A percentile compares a stretch with the other conserved stretches of the same genome.
Evolutionary conservation across 768 basidiomycete genomes (phyloP).

Genomic region (Amanita pseudoporphyria): DNA sequence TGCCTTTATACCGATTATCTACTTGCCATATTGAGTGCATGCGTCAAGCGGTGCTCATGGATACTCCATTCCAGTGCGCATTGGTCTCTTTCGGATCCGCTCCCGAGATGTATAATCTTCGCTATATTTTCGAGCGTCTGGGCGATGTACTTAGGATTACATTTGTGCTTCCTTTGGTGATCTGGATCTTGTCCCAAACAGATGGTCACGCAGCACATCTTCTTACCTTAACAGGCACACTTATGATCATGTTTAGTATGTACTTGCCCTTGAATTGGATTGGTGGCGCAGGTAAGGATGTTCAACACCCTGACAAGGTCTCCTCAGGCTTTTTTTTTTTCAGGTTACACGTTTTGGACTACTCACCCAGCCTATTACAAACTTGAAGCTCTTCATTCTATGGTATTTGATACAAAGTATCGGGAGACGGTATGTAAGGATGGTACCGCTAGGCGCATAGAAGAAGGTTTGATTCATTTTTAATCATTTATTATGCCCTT

Average conservation of each 20-base stretch:
- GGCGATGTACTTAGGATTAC: not conserved
- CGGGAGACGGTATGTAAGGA: conserved; percentile 28
- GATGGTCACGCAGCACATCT: conserved; percentile 14
- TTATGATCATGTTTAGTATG: conserved; percentile 21
- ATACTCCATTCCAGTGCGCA: not conserved
- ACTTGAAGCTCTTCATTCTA: conserved; percentile 27
- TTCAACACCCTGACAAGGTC: not conserved
- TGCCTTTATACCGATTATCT: not conserved
- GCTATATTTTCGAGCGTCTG: not conserved
- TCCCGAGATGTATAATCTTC: not conserved
- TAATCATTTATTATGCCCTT: not conserved
- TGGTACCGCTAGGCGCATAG: conserved; percentile 21
- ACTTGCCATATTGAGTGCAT: not conserved
- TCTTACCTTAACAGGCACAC: conserved; percentile 17
- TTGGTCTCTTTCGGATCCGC: not conserved
- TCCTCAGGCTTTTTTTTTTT: not conserved
- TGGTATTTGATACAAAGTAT: conserved; percentile 27
- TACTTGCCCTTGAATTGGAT: conserved; percentile 24
- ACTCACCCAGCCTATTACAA: conserved; percentile 25
- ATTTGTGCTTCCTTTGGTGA: not conserved
- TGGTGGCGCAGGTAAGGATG: conserved; percentile 23
- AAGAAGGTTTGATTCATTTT: conserved; percentile 18
- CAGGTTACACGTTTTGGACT: conserved; percentile 33
- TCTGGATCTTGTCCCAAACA: conserved; percentile 7
- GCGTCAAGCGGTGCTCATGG: conserved; percentile 2